Conservation (phyloP, 2,329 filamentous ascomycete species). For the Myriosclerotinia curreyana region DNA sequence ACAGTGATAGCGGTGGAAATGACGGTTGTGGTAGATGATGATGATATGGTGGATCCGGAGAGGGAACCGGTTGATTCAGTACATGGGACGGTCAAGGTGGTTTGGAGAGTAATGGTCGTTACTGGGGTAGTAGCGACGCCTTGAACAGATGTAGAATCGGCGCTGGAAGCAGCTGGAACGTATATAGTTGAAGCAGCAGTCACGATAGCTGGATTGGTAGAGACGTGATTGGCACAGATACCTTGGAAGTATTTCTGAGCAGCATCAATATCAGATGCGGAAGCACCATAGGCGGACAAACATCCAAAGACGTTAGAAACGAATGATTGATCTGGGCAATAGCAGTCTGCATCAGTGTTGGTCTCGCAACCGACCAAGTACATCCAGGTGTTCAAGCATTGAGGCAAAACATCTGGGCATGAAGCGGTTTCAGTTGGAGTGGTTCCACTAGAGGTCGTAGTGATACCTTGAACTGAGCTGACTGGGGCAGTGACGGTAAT, state of each 20-base stretch:
- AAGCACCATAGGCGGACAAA: conserved; percentile 71
- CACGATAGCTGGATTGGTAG: conserved; percentile 78
- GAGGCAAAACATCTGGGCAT: conserved; percentile 68
- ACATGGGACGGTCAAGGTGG: conserved; percentile 52
- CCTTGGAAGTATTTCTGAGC: conserved; percentile 85
- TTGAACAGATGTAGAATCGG: conserved; percentile 23
- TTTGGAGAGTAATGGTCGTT: conserved; percentile 49
- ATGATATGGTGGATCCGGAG: conserved; percentile 47
- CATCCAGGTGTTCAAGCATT: conserved; percentile 91
- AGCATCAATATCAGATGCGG: conserved; percentile 61
- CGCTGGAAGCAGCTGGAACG: conserved; percentile 51
- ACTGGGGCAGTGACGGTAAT: conserved; percentile 8
- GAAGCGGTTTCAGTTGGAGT: conserved; percentile 43
- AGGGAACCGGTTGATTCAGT: conserved; percentile 41
- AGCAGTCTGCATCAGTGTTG: conserved; percentile 81
- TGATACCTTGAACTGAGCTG: conserved; percentile 14
- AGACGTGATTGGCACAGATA: conserved; percentile 75
- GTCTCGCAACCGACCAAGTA: conserved; percentile 69
- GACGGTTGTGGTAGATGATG: conserved; percentile 49
- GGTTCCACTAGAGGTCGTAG: conserved; percentile 29
- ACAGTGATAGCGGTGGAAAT: conserved; percentile 50
- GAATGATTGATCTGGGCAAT: conserved; percentile 77
- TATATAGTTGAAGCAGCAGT: conserved; percentile 64
- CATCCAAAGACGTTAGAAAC: conserved; percentile 78
- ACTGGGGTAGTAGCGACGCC: conserved; percentile 41